These are phyloP conservation scores for Pythium angustatum DNA, from an alignment of 352 stramenopile genomes.

Conservation along the genomic window DNA sequence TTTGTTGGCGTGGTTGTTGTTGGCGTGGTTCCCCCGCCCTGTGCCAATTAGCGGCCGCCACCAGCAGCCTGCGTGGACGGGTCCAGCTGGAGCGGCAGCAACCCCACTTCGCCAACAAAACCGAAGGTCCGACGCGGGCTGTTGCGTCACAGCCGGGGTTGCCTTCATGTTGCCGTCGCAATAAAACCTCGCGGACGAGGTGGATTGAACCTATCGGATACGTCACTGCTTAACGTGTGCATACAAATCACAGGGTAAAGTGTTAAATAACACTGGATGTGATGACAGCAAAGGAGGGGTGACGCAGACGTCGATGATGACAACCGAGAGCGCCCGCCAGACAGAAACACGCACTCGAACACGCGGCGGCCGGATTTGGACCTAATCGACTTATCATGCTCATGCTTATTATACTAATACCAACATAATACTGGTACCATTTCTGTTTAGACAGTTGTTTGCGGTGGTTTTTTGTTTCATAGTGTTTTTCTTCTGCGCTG, in stretches of 20 bases:
- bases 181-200: constrained; percentile 21
- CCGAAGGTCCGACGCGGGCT: background rate
- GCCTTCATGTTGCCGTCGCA: constrained; percentile 7
- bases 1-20: constrained; percentile 7
- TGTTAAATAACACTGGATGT: constrained; percentile 19
- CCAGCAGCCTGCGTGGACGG: background rate
- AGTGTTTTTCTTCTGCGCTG: background rate
- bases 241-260: constrained; percentile 6
- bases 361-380: background rate
- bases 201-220: background rate
- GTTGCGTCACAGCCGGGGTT: constrained; percentile 14
- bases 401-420: background rate
- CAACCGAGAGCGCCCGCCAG: background rate
- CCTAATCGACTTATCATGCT: background rate
- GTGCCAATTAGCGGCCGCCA: background rate
- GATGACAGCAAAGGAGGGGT: constrained; percentile 7
- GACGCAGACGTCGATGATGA: constrained; percentile 19
- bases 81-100: too few relatives aligned
- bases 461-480: too few relatives aligned
- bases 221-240: background rate
- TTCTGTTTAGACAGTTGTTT: too few relatives aligned
- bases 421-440: too few relatives aligned
- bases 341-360: constrained; percentile 18
- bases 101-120: background rate
- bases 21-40: background rate